Evolutionary conservation across 2,329 filamentous ascomycete genomes (phyloP).

Genomic region (Thelonectria blattea): DNA sequence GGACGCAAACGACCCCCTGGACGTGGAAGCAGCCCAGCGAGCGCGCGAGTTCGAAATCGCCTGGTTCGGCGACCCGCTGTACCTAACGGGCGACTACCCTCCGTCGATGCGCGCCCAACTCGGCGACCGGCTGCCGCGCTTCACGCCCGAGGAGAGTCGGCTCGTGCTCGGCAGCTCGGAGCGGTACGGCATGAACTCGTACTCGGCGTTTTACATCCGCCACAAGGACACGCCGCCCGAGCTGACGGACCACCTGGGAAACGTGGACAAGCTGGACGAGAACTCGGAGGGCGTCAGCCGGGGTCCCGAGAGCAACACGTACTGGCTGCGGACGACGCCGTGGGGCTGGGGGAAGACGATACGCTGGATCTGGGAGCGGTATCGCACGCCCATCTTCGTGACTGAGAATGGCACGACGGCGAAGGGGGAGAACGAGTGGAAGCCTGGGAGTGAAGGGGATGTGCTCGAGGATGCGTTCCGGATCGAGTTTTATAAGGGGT

Average conservation of each 20-base stretch:
- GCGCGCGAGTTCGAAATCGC: constrained; percentile 50
- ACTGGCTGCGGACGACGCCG: constrained; percentile 47
- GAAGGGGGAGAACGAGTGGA: constrained; percentile 45
- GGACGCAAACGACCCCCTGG: constrained; percentile 43
- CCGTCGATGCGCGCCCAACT: constrained; percentile 48
- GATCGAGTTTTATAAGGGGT: constrained; percentile 47
- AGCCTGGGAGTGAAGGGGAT: constrained; percentile 39
- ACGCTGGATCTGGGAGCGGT: constrained; percentile 49
- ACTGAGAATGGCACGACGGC: constrained; percentile 52
- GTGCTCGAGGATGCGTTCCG: constrained; percentile 47
- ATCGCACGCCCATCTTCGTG: constrained; percentile 49
- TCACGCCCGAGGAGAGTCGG: constrained; percentile 48
- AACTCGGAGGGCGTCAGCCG: constrained; percentile 43
- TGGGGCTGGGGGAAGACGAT: constrained; percentile 48
- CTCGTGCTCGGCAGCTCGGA: constrained; percentile 47
- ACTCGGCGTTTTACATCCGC: constrained; percentile 47
- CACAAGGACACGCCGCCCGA: constrained; percentile 45
- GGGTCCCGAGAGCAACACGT: constrained; percentile 46
- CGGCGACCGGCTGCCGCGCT: constrained; percentile 44
- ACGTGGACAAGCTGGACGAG: constrained; percentile 44
- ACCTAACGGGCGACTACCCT: constrained; percentile 47
- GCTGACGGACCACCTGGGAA: constrained; percentile 48
- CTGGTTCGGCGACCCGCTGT: constrained; percentile 50
- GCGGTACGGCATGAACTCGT: constrained; percentile 52
- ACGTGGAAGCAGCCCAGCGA: constrained; percentile 47